A percentile compares a stretch with the other conserved stretches of the same genome.
These are phyloP conservation scores for Trypanosomatidae sp. DNA, from an alignment of 208 protist genomes.

Conservation along the genomic window DNA sequence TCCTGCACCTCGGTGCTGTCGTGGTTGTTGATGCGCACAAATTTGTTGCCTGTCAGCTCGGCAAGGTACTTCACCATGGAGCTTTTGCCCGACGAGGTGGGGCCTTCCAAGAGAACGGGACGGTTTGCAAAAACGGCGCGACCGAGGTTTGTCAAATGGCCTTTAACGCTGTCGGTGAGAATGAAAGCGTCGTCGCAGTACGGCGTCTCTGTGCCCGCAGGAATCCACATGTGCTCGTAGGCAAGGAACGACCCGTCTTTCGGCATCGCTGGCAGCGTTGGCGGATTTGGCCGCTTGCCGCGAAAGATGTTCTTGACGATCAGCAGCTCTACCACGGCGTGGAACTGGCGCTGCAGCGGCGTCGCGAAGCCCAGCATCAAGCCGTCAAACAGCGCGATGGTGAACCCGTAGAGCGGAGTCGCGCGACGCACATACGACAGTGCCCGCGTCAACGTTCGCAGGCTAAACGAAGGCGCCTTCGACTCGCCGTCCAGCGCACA, in stretches of 20 bases:
- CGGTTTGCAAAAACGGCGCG: conserved; percentile 95
- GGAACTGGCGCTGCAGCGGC: conserved; percentile 91
- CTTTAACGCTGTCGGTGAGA: conserved; percentile 94
- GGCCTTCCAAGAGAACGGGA: conserved; percentile 98
- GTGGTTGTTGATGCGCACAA: conserved; percentile 99
- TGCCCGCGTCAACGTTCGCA: conserved; percentile 98
- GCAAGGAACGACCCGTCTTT: conserved; percentile 62
- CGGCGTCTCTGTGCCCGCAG: conserved; percentile 49
- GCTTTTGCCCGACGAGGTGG: conserved; percentile 99
- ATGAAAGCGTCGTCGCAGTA: conserved; percentile 93
- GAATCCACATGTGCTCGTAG: conserved; percentile 97
- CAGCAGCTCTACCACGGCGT: conserved; percentile 86
- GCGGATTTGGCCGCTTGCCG: conserved; percentile 63
- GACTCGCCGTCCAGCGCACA: conserved; percentile 92
- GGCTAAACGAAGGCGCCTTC: conserved; percentile 96
- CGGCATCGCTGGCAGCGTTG: conserved; percentile 39
- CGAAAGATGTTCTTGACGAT: conserved; percentile 91
- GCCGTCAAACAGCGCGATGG: conserved; percentile 95
- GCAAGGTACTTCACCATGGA: conserved; percentile 99
- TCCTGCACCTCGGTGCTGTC: conserved; percentile 99
- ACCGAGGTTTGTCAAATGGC: conserved; percentile 95
- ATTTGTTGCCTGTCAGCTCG: conserved; percentile 96
- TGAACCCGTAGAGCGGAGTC: conserved; percentile 93
- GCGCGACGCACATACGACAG: conserved; percentile 93
- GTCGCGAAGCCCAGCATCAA: conserved; percentile 97